Percentiles rank a stretch among this genome's conserved stretches.
Conservation (phyloP, 1,284 basidiomycete species). For the Malassezia caprae region DNA sequence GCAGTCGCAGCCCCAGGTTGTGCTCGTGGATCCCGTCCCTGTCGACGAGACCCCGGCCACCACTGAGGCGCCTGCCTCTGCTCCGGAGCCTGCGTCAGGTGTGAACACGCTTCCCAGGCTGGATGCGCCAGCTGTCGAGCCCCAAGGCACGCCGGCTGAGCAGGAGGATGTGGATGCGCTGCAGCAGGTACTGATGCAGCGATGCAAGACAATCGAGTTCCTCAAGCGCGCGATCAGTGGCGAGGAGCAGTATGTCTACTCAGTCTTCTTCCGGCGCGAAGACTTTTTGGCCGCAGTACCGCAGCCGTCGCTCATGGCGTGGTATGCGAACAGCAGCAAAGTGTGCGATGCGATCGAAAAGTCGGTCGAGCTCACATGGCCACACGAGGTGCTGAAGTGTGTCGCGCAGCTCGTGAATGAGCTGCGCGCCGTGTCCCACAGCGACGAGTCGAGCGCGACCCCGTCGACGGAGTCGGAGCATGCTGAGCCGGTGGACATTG, state of each 20-base stretch:
- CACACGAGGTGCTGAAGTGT: not conserved
- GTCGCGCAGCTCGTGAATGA: not conserved
- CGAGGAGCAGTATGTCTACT: conserved; percentile 13
- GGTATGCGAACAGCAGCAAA: not conserved
- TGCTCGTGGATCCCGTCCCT: not conserved
- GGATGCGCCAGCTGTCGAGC: not conserved
- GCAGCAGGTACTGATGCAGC: not conserved
- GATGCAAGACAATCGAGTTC: conserved; percentile 4
- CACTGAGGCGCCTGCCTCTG: no score
- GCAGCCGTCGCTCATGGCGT: not conserved
- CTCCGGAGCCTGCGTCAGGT: no score
- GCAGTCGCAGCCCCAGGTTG: not conserved
- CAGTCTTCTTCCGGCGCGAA: not conserved
- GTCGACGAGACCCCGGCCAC: not conserved
- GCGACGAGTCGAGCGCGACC: not conserved
- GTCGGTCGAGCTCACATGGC: not conserved
- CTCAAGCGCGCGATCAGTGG: conserved; percentile 3
- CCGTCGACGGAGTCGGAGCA: not conserved
- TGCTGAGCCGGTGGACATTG: not conserved
- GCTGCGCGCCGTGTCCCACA: not conserved
- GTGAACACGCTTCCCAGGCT: not conserved
- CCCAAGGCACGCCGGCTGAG: not conserved
- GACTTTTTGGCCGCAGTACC: conserved; percentile 7
- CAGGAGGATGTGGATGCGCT: not conserved
- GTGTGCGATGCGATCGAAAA: conserved; percentile 2